Base-by-base conservation (phyloP, 2,329 filamentous ascomycete species). In the Penicillium thymicola region DNA sequence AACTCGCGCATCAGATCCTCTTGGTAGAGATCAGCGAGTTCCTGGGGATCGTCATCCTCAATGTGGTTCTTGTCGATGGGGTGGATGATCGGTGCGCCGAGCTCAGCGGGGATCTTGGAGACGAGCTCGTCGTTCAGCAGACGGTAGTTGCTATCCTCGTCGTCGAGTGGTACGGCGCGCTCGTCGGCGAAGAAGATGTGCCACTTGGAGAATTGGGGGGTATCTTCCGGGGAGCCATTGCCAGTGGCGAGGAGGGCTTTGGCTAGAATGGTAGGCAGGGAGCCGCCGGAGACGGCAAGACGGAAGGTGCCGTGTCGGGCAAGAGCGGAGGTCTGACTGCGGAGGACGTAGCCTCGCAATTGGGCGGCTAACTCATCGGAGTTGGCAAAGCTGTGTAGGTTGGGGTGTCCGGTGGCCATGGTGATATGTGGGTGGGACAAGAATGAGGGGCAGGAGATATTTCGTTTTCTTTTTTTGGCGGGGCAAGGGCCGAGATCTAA, bases 181-280 rank as follows among this genome's bases (percentile, higher is more conserved):
- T 99, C 94, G 73, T 99, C 94, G 71, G 93, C 93, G 76, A 97
- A 97, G 82, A 97, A 99, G 71, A 99, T 90, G 70, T 97, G 90
- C 94, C 94, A 99, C 75, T 90, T 91, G 72, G 82, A 80, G 76
- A 95, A 96, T 67, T 89, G 81, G 65, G 92, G 77, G 4, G 79
- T 82, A 70, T 92, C 89, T 55, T 87, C 78, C 11, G 67, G 62
- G 37, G 72, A 75, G 47, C 76, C 79, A 58, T 79, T 75, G 77
- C 76, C 64, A 70, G 78, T 66, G 21, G 84, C 71, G 27, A 97
- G 85, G 11, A 97, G 85, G 10, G 92, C 92, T 73, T 90, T 85
- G 44, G 92, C 91, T 41, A 99, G 87, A 14, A 88, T 90, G 70
- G 91, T 88, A 55, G 94, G 94, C 44, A 99, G 85, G 16, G 92